Base-by-base conservation (phyloP, 2,329 filamentous ascomycete species). In the Colletotrichum tofieldiae region DNA sequence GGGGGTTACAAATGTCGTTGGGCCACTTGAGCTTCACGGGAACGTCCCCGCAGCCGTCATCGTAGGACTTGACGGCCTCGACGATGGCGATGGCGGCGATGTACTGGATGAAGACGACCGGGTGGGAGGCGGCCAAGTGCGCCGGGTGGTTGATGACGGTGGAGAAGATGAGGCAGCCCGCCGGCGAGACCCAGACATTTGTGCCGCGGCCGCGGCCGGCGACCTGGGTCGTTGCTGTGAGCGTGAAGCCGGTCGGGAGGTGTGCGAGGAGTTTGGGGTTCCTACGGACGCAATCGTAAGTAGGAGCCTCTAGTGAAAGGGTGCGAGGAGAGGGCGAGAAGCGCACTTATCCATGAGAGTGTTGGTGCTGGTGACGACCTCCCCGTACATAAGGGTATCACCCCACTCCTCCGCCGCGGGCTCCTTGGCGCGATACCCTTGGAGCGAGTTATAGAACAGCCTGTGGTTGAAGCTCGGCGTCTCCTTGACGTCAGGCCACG, bases 11-110 rank as follows among this genome's bases (percentile, higher is more conserved):
- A 66, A 99, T 94, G 79, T 99, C 96, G 78, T 99, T 99, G 14
- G 96, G 96, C 96, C 96, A 99, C 82, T 99, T 99, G 41, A 99
- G 84, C 79, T 93, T 95, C 51, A 99, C 88, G 0, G 94, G 93
- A 5, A 98, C 81, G 0, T 90, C 86, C 7, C 90, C 86, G 81
- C 97, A 98, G 9, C 92, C 94, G 2, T 83, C 82, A 60, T 92
- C 94, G 78, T 98, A 98, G 35, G 87, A 88, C 74, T 93, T 92
- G 74, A 98, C 92, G 0, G 94, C 96, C 73, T 94, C 90, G 3
- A 97, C 93, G 52, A 96, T 93, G 51, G 96, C 95, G 56, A 99
- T 90, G 0, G 95, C 95, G 0, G 94, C 92, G 18, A 99, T 88
- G 79, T 99, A 99, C 81, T 98, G 96, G 37, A 98, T 87, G 81